These are phyloP conservation scores for Alternaria panax DNA, from an alignment of 2,329 filamentous ascomycete genomes.

Conservation along the genomic window DNA sequence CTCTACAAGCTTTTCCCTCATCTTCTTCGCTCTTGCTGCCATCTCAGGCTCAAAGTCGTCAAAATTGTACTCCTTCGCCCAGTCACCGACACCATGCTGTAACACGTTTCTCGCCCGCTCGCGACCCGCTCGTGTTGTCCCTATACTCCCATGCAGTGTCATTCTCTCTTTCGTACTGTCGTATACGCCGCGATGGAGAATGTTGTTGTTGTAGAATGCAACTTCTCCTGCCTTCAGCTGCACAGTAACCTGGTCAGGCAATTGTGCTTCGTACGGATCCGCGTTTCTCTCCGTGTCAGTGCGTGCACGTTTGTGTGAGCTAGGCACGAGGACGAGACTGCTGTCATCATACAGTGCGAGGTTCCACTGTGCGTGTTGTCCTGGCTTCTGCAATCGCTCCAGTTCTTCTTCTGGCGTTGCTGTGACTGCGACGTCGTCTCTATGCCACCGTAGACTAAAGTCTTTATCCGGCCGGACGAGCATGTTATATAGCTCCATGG, in stretches of 20 bases:
- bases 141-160: slow-evolving; percentile 77
- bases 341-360: slow-evolving; percentile 78
- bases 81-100: slow-evolving; percentile 75
- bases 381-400: slow-evolving; percentile 64
- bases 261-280: slow-evolving; percentile 65
- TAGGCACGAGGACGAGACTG: slow-evolving; percentile 76
- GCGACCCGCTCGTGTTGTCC: slow-evolving; percentile 63
- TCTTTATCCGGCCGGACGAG: slow-evolving; percentile 74
- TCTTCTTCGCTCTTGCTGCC: slow-evolving; percentile 64
- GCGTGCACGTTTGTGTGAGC: slow-evolving; percentile 74
- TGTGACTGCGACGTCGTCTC: slow-evolving; percentile 78
- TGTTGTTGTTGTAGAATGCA: slow-evolving; percentile 91
- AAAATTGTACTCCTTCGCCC: slow-evolving; percentile 69
- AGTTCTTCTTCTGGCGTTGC: slow-evolving; percentile 73
- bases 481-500: slow-evolving; percentile 90
- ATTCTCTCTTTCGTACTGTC: slow-evolving; percentile 65
- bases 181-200: slow-evolving; percentile 77
- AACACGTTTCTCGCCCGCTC: slow-evolving; percentile 74
- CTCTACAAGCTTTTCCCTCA: slow-evolving; percentile 68
- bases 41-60: slow-evolving; percentile 67
- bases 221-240: slow-evolving; percentile 75
- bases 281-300: slow-evolving; percentile 74
- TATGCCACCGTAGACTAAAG: slow-evolving; percentile 83
- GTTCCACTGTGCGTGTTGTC: slow-evolving; percentile 87
- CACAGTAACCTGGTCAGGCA: slow-evolving; percentile 73